phyloP scores from a whole-genome alignment of 1,284 basidiomycete species.

The Malassezia nana region DNA sequence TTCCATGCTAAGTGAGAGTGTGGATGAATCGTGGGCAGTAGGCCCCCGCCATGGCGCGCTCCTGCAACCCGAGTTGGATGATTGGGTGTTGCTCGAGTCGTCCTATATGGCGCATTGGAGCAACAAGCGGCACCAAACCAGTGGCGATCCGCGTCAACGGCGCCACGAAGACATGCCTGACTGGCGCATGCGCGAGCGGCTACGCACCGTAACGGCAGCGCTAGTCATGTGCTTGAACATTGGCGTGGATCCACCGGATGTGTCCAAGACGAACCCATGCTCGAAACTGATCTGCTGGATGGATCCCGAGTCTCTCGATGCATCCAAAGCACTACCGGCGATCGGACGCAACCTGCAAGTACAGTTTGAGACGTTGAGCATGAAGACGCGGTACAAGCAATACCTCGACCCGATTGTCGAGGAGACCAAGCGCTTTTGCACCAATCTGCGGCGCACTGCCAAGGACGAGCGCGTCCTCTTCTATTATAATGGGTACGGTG shows the following conservation, averaged over 20 bases:
- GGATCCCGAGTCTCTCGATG: conserved; percentile 76
- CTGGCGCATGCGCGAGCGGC: conserved; percentile 65
- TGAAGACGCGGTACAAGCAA: conserved; percentile 57
- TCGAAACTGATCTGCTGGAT: conserved; percentile 95
- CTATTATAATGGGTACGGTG: conserved; percentile 97
- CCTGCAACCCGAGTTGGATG: conserved; percentile 38
- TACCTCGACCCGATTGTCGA: conserved; percentile 91
- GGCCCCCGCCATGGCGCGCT: conserved; percentile 42
- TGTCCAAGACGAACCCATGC: conserved; percentile 93
- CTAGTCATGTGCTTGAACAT: conserved; percentile 95
- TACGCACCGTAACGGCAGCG: conserved; percentile 76
- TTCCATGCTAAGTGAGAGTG: neutral
- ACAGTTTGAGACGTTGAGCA: conserved; percentile 81
- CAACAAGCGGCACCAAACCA: conserved; percentile 69
- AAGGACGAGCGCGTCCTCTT: conserved; percentile 90
- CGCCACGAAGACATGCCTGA: conserved; percentile 58
- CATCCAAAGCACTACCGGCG: conserved; percentile 50
- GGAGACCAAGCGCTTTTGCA: conserved; percentile 81
- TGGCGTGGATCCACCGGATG: conserved; percentile 91
- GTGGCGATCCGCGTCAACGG: conserved; percentile 67
- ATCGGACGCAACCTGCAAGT: conserved; percentile 85
- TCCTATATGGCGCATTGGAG: conserved; percentile 46
- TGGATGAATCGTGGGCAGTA: neutral
- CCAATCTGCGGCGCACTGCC: conserved; percentile 71
- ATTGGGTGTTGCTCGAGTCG: conserved; percentile 41